Conservation (phyloP, 805 yeast species). For the Sugiyamaella mastotermitis region DNA sequence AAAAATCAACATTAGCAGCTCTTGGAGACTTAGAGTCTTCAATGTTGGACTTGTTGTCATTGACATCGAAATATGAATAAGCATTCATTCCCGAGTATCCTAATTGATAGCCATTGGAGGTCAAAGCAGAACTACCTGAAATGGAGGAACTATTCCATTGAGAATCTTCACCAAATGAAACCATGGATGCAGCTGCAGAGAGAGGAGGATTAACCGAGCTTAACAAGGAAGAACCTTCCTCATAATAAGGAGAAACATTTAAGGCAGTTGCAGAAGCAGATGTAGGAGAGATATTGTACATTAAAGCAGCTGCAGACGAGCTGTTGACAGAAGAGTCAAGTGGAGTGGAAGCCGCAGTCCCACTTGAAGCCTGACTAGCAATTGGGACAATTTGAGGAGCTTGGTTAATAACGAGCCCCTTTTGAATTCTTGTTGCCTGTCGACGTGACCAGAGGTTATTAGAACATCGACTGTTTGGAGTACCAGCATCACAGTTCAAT, state of each 20-base stretch:
- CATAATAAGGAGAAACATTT: neutral
- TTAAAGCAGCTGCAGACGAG: no score
- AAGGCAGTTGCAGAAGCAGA: neutral
- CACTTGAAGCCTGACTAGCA: no score
- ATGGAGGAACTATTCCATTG: slow-evolving; percentile 1
- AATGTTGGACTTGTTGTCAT: neutral
- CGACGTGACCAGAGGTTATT: slow-evolving; percentile 17
- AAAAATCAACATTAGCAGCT: neutral
- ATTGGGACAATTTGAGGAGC: slow-evolving; percentile 3
- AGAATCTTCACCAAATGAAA: slow-evolving; percentile 6
- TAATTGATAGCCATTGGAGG: neutral
- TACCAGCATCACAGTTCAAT: neutral
- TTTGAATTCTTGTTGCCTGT: slow-evolving; percentile 14
- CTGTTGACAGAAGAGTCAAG: no score
- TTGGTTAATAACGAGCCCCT: slow-evolving; percentile 5
- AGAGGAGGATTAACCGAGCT: slow-evolving; percentile 1
- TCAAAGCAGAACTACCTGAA: slow-evolving; percentile 3
- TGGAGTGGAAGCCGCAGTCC: no score
- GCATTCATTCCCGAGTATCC: slow-evolving; percentile 4
- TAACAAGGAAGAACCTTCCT: neutral
- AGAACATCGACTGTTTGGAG: neutral
- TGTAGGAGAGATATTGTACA: slow-evolving; percentile 3
- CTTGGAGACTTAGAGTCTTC: slow-evolving; percentile 10
- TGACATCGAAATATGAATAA: slow-evolving; percentile 9
- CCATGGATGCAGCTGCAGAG: slow-evolving; percentile 4